phyloP scores from a whole-genome alignment of 345 rosid species.

The Syzygium oleosum region DNA sequence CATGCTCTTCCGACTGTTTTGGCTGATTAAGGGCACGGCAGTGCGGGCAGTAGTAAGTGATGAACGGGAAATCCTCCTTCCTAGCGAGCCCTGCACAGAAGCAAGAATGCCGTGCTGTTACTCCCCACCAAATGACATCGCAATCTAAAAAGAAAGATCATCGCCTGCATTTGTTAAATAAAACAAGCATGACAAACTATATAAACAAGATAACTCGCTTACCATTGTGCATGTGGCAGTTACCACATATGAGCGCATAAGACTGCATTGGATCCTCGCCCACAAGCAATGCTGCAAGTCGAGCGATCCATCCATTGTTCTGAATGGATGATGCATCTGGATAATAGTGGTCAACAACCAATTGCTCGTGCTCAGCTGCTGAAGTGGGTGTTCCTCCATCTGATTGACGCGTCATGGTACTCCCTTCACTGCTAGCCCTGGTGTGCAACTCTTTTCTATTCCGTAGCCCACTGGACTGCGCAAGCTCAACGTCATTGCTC shows the following conservation, averaged over 20 bases:
- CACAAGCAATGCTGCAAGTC: constrained; percentile 88
- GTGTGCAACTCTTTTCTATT: constrained; percentile 50
- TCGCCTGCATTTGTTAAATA: background rate
- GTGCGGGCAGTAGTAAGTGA: constrained; percentile 89
- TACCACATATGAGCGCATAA: constrained; percentile 90
- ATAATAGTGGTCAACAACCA: constrained; percentile 56
- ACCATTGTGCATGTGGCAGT: constrained; percentile 96
- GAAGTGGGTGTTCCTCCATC: constrained; percentile 34
- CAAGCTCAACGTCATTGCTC: constrained; percentile 58
- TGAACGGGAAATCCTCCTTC: constrained; percentile 76
- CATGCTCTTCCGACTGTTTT: constrained; percentile 30
- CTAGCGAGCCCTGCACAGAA: constrained; percentile 57
- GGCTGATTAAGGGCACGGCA: constrained; percentile 73
- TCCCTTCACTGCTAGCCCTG: constrained; percentile 44
- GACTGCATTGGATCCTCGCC: constrained; percentile 96
- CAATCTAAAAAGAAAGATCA: background rate
- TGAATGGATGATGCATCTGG: constrained; percentile 42
- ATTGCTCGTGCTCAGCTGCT: constrained; percentile 34
- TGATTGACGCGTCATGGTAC: constrained; percentile 25
- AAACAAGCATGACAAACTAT: background rate
- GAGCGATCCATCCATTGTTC: constrained; percentile 85
- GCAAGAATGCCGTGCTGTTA: background rate
- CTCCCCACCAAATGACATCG: background rate
- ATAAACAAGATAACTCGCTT: constrained; percentile 8
- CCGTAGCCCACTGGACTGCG: constrained; percentile 62